Evolutionary conservation across 352 stramenopile species (phyloP).

Genomic region (Pseudoperonospora humuli): DNA sequence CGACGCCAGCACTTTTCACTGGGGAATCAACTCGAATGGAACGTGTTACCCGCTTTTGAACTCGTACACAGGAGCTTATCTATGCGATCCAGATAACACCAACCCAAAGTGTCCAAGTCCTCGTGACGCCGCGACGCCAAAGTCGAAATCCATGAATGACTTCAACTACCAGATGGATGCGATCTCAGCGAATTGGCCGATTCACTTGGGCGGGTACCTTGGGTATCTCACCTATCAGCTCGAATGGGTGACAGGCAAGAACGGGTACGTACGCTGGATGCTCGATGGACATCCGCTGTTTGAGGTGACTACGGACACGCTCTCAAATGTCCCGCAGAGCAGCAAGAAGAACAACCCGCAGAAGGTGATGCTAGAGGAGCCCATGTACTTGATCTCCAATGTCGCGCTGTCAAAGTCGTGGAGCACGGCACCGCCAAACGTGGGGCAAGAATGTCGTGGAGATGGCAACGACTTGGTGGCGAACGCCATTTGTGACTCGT

Average conservation of each 20-base stretch:
- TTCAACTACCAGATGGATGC: conserved; percentile 73
- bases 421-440: conserved; percentile 22
- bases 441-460: conserved; percentile 18
- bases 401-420: conserved; percentile 83
- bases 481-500: conserved; percentile 39
- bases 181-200: conserved; percentile 53
- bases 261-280: conserved; percentile 39
- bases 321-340: conserved; percentile 35
- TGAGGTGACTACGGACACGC: conserved; percentile 48
- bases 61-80: conserved; percentile 37
- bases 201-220: conserved; percentile 45
- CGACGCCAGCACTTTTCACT: conserved; percentile 25
- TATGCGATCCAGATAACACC: conserved; percentile 50
- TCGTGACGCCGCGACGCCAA: conserved; percentile 25
- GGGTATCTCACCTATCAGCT: conserved; percentile 49
- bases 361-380: conserved; percentile 87
- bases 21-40: conserved; percentile 52
- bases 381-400: conserved; percentile 91
- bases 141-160: conserved; percentile 48
- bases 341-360: conserved; percentile 36
- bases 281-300: conserved; percentile 75
- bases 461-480: conserved; percentile 24
- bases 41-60: conserved; percentile 37
- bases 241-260: conserved; percentile 34
- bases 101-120: conserved; percentile 32